Percentiles rank a stretch among this genome's conserved stretches.
These are phyloP conservation scores for Ramaria sp. DNA, from an alignment of 768 basidiomycete species.

Conservation along the genomic window DNA sequence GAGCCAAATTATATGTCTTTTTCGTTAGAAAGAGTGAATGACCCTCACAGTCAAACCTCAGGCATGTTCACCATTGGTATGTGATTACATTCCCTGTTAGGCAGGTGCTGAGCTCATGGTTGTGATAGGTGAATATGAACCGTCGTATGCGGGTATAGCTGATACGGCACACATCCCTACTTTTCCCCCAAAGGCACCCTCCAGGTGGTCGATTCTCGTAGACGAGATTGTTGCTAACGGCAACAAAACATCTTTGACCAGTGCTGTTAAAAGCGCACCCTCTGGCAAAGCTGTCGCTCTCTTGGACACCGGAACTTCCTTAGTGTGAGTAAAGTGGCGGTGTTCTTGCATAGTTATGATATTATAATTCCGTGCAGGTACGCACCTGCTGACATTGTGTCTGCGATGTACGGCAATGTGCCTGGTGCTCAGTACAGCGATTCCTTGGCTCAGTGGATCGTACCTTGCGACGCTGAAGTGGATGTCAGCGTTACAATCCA, in stretches of 20 bases:
- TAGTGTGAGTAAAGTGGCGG: conserved; percentile 42
- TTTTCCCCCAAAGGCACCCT: conserved; percentile 54
- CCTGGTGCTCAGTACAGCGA: conserved; percentile 51
- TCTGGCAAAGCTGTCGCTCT: conserved; percentile 61
- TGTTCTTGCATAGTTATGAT: conserved; percentile 7
- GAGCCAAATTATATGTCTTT: conserved; percentile 79
- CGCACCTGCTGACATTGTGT: conserved; percentile 49
- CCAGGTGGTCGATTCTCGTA: conserved; percentile 66
- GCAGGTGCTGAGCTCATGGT: not conserved
- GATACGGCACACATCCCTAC: conserved; percentile 53
- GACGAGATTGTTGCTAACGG: conserved; percentile 59
- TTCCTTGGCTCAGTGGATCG: conserved; percentile 46
- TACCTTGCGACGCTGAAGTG: conserved; percentile 67
- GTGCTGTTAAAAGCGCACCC: conserved; percentile 45
- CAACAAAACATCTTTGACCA: conserved; percentile 40
- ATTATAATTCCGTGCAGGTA: conserved; percentile 35
- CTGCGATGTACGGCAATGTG: conserved; percentile 58
- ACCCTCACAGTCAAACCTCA: conserved; percentile 40
- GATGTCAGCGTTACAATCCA: conserved; percentile 71
- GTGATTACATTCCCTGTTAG: conserved; percentile 11
- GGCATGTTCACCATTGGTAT: conserved; percentile 67
- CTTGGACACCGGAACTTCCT: conserved; percentile 76
- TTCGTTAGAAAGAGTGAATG: conserved; percentile 49
- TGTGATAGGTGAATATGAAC: conserved; percentile 51
- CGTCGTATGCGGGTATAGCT: conserved; percentile 48